Conservation (phyloP, 1,284 basidiomycete species). For the Austroboletus niveus region DNA sequence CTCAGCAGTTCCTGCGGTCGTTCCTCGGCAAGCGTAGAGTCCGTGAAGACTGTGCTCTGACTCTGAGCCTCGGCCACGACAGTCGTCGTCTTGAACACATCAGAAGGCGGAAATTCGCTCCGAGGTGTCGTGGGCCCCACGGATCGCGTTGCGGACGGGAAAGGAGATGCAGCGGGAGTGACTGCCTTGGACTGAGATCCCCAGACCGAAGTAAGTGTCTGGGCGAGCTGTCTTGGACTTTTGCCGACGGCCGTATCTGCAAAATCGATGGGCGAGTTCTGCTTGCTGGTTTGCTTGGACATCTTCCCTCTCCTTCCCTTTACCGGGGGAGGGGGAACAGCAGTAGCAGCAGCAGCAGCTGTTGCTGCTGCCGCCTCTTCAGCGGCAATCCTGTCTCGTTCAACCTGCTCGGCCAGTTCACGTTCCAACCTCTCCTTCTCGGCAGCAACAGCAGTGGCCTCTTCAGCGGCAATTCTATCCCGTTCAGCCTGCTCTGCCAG, state of each 20-base stretch:
- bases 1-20: background rate
- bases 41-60: constrained; percentile 1
- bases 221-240: constrained; percentile 24
- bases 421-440: constrained; percentile 7
- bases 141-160: constrained; percentile 18
- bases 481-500: background rate
- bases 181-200: constrained; percentile 30
- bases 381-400: constrained; percentile 16
- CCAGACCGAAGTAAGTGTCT: constrained; percentile 27
- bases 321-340: background rate
- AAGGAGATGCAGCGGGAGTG: constrained; percentile 29
- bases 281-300: constrained; percentile 24
- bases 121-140: constrained; percentile 22
- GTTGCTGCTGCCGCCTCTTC: background rate
- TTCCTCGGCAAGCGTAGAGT: background rate
- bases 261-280: constrained; percentile 24
- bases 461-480: constrained; percentile 7
- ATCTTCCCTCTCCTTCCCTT: constrained; percentile 19
- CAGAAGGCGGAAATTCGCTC: constrained; percentile 9
- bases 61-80: constrained; percentile 13
- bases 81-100: background rate
- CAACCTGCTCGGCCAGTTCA: constrained; percentile 3
- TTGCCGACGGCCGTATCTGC: constrained; percentile 31
- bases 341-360: background rate
- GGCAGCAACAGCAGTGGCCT: background rate